Conservation (phyloP, 441 rosid species). For the Populus hybrid region DNA sequence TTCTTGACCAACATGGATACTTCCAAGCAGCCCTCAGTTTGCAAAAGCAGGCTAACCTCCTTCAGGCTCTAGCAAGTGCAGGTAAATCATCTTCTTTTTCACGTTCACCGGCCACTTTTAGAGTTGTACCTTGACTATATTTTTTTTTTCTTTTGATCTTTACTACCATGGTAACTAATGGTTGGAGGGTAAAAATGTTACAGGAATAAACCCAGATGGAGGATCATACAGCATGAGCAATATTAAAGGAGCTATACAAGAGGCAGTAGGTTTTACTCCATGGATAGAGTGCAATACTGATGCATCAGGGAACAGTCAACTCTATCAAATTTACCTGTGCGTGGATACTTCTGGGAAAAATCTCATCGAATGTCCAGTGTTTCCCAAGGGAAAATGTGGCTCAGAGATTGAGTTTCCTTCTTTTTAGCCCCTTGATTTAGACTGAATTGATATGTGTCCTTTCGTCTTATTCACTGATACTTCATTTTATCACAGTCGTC, state of each 20-base stretch:
- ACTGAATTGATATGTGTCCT: background rate
- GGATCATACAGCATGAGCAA: conserved; percentile 23
- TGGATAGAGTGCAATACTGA: conserved; percentile 67
- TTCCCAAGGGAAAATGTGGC: conserved; percentile 52
- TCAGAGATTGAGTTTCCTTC: conserved; percentile 58
- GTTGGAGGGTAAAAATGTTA: background rate
- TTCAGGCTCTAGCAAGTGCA: conserved; percentile 37
- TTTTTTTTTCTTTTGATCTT: no score
- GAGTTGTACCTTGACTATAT: background rate
- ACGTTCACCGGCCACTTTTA: background rate
- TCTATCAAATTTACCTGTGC: conserved; percentile 69
- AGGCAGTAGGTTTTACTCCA: conserved; percentile 43
- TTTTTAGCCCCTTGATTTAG: conserved; percentile 29
- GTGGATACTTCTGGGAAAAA: conserved; percentile 51
- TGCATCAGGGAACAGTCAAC: conserved; percentile 54
- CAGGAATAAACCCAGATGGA: conserved; percentile 20
- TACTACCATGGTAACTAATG: background rate
- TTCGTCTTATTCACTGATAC: background rate
- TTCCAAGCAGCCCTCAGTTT: conserved; percentile 56
- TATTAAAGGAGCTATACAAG: conserved; percentile 27
- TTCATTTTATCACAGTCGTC: background rate
- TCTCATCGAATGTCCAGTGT: conserved; percentile 54
- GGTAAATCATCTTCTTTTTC: conserved; percentile 20
- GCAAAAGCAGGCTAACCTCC: conserved; percentile 45
- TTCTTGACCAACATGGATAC: conserved; percentile 63